phyloP scores from a whole-genome alignment of 2,329 filamentous ascomycete genomes.

The Apiospora rasikravindrae region DNA sequence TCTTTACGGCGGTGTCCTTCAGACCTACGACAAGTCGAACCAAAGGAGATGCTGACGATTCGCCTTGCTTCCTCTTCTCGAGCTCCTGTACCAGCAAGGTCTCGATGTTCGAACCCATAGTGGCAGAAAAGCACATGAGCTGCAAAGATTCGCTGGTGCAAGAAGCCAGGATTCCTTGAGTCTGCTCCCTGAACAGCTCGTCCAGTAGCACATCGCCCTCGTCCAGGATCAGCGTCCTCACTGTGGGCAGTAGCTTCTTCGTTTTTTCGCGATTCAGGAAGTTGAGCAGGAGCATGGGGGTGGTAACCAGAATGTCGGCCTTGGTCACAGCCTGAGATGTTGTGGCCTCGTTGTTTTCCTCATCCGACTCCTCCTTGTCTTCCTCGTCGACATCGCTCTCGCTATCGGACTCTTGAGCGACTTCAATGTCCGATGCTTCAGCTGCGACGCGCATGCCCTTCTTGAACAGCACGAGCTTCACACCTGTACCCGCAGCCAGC shows the following conservation, averaged over 20 bases:
- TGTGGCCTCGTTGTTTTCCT: slow-evolving; percentile 25
- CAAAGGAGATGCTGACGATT: slow-evolving; percentile 57
- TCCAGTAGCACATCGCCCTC: slow-evolving; percentile 96
- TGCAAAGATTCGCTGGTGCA: slow-evolving; percentile 74
- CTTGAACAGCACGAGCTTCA: slow-evolving; percentile 81
- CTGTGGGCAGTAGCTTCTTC: slow-evolving; percentile 63
- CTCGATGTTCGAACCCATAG: slow-evolving; percentile 94
- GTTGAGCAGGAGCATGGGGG: slow-evolving; percentile 79
- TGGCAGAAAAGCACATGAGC: slow-evolving; percentile 91
- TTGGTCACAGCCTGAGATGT: slow-evolving; percentile 60
- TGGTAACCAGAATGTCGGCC: slow-evolving; percentile 80
- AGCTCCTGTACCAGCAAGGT: slow-evolving; percentile 74
- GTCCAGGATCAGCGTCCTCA: slow-evolving; percentile 81
- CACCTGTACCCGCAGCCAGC: slow-evolving; percentile 74
- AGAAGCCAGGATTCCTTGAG: slow-evolving; percentile 80
- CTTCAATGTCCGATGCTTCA: slow-evolving; percentile 42
- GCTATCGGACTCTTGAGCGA: slow-evolving; percentile 43
- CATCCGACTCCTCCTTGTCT: slow-evolving; percentile 43
- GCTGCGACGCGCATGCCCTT: slow-evolving; percentile 78
- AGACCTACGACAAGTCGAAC: slow-evolving; percentile 91
- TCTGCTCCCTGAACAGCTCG: slow-evolving; percentile 87
- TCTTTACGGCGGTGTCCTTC: slow-evolving; percentile 94
- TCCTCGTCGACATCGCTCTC: slow-evolving; percentile 44
- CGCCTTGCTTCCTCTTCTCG: slow-evolving; percentile 50
- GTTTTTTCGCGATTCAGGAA: slow-evolving; percentile 59